These are phyloP conservation scores for Trichoderma atroviride DNA, from an alignment of 2,329 filamentous ascomycete species.

Conservation along the genomic window DNA sequence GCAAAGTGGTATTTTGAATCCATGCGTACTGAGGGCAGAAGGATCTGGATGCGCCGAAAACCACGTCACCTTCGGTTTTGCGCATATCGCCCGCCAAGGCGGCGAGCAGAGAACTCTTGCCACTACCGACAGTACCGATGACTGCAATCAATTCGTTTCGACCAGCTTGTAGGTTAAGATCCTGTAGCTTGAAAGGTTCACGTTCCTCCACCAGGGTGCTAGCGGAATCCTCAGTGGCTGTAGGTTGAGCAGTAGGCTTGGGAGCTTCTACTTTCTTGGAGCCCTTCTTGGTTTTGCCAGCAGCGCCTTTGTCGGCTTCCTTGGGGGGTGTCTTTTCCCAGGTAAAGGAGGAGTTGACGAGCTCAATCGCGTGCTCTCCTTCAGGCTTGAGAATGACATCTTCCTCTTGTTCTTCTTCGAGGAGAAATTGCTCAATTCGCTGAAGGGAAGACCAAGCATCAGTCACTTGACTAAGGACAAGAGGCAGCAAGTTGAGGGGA, in stretches of 20 bases:
- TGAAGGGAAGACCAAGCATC: conserved; percentile 85
- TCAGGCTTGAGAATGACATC: conserved; percentile 61
- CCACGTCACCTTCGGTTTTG: conserved; percentile 72
- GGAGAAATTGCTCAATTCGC: conserved; percentile 84
- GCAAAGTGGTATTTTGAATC: conserved; percentile 91
- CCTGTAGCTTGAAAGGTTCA: conserved; percentile 73
- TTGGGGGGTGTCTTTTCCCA: conserved; percentile 74
- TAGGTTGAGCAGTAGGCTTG: conserved; percentile 37
- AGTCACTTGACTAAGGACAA: conserved; percentile 85
- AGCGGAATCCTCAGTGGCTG: conserved; percentile 51
- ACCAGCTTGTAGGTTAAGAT: conserved; percentile 68
- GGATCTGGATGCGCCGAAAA: conserved; percentile 76
- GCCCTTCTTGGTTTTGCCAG: conserved; percentile 45
- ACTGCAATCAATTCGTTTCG: conserved; percentile 78
- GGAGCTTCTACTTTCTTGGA: conserved; percentile 43
- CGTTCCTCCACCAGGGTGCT: conserved; percentile 60
- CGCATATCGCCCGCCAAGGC: conserved; percentile 94
- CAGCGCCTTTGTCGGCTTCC: conserved; percentile 47
- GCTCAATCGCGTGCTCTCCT: conserved; percentile 68
- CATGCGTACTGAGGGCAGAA: conserved; percentile 97
- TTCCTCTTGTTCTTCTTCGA: conserved; percentile 82
- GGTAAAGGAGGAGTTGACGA: conserved; percentile 76
- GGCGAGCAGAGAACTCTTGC: conserved; percentile 86
- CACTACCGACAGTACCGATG: conserved; percentile 87
- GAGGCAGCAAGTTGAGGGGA: conserved; percentile 83